A percentile compares a stretch with the other conserved stretches of the same genome.
phyloP scores from a whole-genome alignment of 345 rosid species.

The Acer negundo region DNA sequence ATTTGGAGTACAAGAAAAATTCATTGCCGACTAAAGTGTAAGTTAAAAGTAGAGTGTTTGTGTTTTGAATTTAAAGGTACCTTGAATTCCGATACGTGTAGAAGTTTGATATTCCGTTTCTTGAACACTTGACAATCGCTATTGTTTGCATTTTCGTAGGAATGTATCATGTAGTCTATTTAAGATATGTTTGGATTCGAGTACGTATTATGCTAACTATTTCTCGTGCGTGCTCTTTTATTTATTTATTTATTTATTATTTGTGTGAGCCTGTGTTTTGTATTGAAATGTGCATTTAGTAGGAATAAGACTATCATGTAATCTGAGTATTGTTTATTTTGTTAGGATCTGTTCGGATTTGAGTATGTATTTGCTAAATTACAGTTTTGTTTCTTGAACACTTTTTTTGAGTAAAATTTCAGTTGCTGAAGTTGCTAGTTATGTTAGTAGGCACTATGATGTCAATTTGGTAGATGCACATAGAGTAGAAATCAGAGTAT shows the following conservation, averaged over 20 bases:
- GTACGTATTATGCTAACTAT: not conserved
- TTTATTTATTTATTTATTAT: no score
- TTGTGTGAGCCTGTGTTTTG: no score
- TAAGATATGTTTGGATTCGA: not conserved
- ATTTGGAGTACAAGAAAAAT: conserved; percentile 62
- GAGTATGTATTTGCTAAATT: not conserved
- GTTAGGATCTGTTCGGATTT: not conserved
- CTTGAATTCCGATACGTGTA: not conserved
- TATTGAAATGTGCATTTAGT: no score
- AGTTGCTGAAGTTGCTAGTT: no score
- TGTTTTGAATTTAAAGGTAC: not conserved
- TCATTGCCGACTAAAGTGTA: conserved; percentile 61
- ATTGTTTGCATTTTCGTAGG: not conserved
- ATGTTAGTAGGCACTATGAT: no score
- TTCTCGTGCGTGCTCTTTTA: no score
- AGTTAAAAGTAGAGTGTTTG: conserved; percentile 21
- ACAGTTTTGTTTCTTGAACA: not conserved
- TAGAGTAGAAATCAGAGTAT: not conserved
- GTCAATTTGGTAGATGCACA: not conserved
- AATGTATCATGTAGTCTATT: not conserved
- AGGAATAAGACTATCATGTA: no score
- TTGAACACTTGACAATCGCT: not conserved
- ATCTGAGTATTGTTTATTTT: no score
- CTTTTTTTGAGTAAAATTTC: not conserved
- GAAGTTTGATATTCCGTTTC: not conserved